Conservation (phyloP, 345 rosid genomes). For the Hibiscus mutabilis region DNA sequence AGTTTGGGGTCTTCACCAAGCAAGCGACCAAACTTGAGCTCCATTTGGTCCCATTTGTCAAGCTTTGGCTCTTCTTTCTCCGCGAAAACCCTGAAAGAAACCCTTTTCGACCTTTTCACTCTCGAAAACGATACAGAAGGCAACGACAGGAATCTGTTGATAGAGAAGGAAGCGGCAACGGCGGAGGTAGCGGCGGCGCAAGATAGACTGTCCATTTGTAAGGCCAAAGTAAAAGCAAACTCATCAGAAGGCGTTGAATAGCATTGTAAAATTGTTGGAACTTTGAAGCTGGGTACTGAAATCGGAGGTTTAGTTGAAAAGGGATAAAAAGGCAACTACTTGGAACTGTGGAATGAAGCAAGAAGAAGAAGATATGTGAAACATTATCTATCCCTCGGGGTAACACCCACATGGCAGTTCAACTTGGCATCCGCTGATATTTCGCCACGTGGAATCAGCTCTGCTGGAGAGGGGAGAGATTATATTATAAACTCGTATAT, state of each 20-base stretch:
- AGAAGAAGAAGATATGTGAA: neutral
- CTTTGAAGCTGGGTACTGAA: neutral
- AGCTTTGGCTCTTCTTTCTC: slow-evolving; percentile 54
- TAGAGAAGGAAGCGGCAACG: slow-evolving; percentile 17
- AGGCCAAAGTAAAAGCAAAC: slow-evolving; percentile 2
- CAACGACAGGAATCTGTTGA: slow-evolving; percentile 1
- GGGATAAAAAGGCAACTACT: neutral
- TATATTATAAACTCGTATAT: too few species aligned
- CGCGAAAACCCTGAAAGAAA: slow-evolving; percentile 34
- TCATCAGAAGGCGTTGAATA: neutral
- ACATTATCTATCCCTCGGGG: neutral
- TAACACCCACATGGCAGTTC: neutral
- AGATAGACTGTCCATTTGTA: slow-evolving; percentile 49
- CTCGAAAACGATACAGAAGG: slow-evolving; percentile 9
- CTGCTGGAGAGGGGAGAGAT: neutral
- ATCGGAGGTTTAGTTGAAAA: neutral
- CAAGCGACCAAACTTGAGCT: slow-evolving; percentile 78
- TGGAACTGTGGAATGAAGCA: neutral
- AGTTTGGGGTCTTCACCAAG: slow-evolving; percentile 92
- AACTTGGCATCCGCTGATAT: neutral
- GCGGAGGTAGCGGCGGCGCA: slow-evolving; percentile 33
- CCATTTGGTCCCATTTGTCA: slow-evolving; percentile 80
- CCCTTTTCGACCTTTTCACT: slow-evolving; percentile 16
- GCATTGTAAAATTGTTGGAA: neutral
- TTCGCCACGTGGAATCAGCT: neutral